Base-by-base conservation (phyloP, 345 rosid genomes). In the Camelina laxa region DNA sequence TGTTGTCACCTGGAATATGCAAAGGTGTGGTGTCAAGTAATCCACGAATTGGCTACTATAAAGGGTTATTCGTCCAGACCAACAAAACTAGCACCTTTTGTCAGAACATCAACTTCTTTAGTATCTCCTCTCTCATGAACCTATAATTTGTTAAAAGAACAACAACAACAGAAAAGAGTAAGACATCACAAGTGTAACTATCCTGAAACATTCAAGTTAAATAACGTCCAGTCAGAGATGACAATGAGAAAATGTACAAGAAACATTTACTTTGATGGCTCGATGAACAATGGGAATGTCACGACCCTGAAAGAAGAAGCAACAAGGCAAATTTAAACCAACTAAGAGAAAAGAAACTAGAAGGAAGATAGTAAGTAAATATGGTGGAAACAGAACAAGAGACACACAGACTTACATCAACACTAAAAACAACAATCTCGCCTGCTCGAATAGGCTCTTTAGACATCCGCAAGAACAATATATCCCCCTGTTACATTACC, bases 231-330 rank as follows among this genome's bases (percentile, higher is more conserved):
- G 24, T 22, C 24, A 53, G 54, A 11, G 21, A 51, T 41, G 15
- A 30, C 16, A 33, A 58, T 11, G 55, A 24, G 27, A 24, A 24
- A 24, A 3, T 22, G 24, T 22, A 22, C 2, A 45, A 45, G 54
- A 50, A 53, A 62, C 12, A 22, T 14, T 27, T 86, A 95, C 99
- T 92, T 91, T 87, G 48, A 96, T 96, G 7, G 89, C 97, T 75
- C 99, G 97, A 82, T 96, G 99, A 74, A 92, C 97, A 36, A 92
- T 92, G 33, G 99, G 98, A 77, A 92, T 96, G 67, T 87, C 91
- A 79, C 96, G 91, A 21, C 99, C 99, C 98, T 92, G 86, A 24
- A 70, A 76, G 16, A 72, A 65, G 39, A 55, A 9, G 27, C 56
- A 73, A 47, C 20, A 77, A 77, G 47, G n/a, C 16, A 61, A 24